Evolutionary conservation across 768 basidiomycete genomes (phyloP), one percentile per base, ranked within the genome.

Genomic region (Tylopilus balloui): DNA sequence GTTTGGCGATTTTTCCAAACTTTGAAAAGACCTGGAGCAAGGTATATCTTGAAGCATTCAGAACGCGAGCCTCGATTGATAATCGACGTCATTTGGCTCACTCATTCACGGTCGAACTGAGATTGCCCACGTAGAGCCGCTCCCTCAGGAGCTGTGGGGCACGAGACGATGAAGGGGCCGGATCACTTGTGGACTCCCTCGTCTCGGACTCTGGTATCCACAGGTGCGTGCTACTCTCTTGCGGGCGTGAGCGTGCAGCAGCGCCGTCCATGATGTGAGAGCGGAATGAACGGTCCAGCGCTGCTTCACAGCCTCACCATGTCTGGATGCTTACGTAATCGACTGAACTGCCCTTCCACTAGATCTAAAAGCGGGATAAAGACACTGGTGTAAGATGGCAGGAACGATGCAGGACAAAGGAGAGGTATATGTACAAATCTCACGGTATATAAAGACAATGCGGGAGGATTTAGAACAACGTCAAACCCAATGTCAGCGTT

Each of bases 11-110:
- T 69, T 91, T 92, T 47, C 96, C 96, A 65, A 84, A 93, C 69
- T 88, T 93, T 27, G 87, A 79, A 69, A 96, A 96, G 29, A 94
- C 69, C 68, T 94, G 89, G 19, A 98, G 79, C 14, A 99, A 76
- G 4, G 90, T 75, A 69, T 92, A 91, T 67, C 92, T 95, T 61
- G 42, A 46, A 49, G 42, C 15, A 43, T 35, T 68, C 35, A 61
- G 57, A 56, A 43, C 25, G 0, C 15, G 9, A 24, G 4, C 12
- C n/a, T 31, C 21, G 20, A 45, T 40, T 1, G 27, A 50, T 17
- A 41, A 40, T 42, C 15, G 25, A 53, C n/a, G 11, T 42, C 20
- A 9, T 27, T 45, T 45, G 37, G 65, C 78, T 56, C 48, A 94
- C 89, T 96, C 92, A 67, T 93, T 90, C 27, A 95, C 87, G 6